These are phyloP conservation scores for Inonotus hispidus DNA, from an alignment of 1,284 basidiomycete genomes.

Conservation along the genomic window DNA sequence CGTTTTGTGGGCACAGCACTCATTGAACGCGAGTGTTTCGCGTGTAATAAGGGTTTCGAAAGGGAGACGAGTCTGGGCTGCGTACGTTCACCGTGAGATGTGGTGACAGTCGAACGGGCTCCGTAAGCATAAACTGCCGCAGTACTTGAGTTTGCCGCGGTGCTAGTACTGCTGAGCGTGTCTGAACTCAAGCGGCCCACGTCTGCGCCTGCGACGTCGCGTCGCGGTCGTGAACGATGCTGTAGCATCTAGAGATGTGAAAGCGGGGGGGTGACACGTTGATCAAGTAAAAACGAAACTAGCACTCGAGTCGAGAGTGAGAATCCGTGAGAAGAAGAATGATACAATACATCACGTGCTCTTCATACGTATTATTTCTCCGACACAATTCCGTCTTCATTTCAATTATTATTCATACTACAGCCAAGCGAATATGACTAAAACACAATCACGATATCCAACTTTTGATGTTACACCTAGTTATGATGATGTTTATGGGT, in stretches of 20 bases:
- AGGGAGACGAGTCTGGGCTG: not conserved
- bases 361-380: not conserved
- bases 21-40: not conserved
- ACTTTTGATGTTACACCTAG: too few species aligned
- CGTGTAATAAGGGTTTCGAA: not conserved
- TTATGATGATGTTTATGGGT: too few species aligned
- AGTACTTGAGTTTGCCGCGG: not conserved
- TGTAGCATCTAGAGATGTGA: not conserved
- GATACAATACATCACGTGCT: not conserved
- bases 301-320: not conserved
- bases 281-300: not conserved
- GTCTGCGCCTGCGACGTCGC: not conserved
- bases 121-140: not conserved
- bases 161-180: not conserved
- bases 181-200: not conserved
- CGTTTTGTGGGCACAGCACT: constrained; percentile 10
- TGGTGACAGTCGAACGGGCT: not conserved
- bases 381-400: not conserved
- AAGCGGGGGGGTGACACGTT: not conserved
- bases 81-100: not conserved
- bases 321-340: not conserved
- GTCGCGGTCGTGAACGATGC: not conserved
- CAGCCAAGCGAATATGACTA: too few species aligned
- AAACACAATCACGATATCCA: too few species aligned
- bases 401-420: not conserved